Evolutionary conservation across 2,329 filamentous ascomycete species (phyloP), one percentile per base, ranked within the genome.

Genomic region (Cytospora piceae): DNA sequence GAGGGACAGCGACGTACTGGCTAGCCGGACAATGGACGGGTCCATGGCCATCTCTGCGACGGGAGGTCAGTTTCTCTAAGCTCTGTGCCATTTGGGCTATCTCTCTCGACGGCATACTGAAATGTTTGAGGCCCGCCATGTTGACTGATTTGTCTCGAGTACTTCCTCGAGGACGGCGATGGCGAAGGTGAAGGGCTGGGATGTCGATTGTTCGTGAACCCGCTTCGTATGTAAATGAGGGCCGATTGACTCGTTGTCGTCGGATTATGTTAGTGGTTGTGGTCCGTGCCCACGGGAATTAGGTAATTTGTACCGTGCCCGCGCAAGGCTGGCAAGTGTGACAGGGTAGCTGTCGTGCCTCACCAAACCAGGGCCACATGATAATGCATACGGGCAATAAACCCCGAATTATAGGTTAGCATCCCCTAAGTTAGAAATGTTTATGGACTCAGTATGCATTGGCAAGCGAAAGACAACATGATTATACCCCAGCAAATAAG

Each of bases 21-120:
- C 76, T 71, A 82, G 72, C 74, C 79, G 80, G 74, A 79, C 74
- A 71, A 83, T 73, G 71, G 79, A 78, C 75, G 81, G 81, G 76
- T 83, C 81, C 77, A 80, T 67, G 71, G 76, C 73, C 75, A 82
- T 70, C 73, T 79, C 81, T 83, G 72, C 63, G 51, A 72, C 58
- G 37, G 15, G 57, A 68, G 54, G 72, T 79, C 73, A 78, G 76
- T 70, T 57, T 64, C 58, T 57, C 54, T 61, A 53, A 61, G 27
- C 51, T 51, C 42, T 59, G 34, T 37, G 53, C 59, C 68, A 68
- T 67, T 69, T 52, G 61, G 39, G 54, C 52, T 8, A 7, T 15
- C 15, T 29, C 27, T 29, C 14, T 15, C 55, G 37, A 22, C 27
- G 58, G 69, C 78, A 58, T 72, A 82, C 80, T 79, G 74, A 75